Conservation (phyloP, 2,329 filamentous ascomycete genomes). For the Fusarium camptoceras region DNA sequence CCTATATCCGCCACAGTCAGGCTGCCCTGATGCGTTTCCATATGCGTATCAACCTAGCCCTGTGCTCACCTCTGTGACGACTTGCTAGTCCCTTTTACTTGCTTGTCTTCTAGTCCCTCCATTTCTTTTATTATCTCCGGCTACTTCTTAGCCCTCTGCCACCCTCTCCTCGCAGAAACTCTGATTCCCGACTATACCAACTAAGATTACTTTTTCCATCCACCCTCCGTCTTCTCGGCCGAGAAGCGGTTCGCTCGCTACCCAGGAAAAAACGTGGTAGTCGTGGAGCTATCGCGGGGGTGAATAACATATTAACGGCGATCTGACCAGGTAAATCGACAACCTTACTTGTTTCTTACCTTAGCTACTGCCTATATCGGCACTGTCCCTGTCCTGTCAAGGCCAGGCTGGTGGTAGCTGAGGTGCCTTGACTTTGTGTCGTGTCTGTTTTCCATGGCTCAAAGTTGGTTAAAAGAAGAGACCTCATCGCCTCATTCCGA, state of each 20-base stretch:
- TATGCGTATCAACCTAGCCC: conserved; percentile 32
- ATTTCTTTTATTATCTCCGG: conserved; percentile 26
- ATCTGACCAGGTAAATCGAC: conserved; percentile 26
- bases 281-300: conserved; percentile 29
- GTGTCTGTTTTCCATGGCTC: conserved; percentile 29
- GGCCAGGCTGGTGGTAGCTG: background rate
- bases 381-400: background rate
- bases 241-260: conserved; percentile 19
- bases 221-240: conserved; percentile 35
- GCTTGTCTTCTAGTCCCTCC: conserved; percentile 11
- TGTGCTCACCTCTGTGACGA: conserved; percentile 28
- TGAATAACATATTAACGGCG: conserved; percentile 8
- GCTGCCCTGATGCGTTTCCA: conserved; percentile 35
- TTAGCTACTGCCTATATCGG: background rate
- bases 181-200: conserved; percentile 21
- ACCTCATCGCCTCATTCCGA: conserved; percentile 34
- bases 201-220: conserved; percentile 18
- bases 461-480: conserved; percentile 40
- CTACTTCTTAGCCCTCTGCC: conserved; percentile 28
- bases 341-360: conserved; percentile 5
- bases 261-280: conserved; percentile 15
- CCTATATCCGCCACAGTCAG: conserved; percentile 21
- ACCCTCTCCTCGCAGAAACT: conserved; percentile 25
- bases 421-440: background rate
- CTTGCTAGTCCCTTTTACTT: conserved; percentile 23